Evolutionary conservation across 192 early-diverging fungal species (phyloP), one percentile per base, ranked within the genome.

Genomic region (Chytriomyces sp.): DNA sequence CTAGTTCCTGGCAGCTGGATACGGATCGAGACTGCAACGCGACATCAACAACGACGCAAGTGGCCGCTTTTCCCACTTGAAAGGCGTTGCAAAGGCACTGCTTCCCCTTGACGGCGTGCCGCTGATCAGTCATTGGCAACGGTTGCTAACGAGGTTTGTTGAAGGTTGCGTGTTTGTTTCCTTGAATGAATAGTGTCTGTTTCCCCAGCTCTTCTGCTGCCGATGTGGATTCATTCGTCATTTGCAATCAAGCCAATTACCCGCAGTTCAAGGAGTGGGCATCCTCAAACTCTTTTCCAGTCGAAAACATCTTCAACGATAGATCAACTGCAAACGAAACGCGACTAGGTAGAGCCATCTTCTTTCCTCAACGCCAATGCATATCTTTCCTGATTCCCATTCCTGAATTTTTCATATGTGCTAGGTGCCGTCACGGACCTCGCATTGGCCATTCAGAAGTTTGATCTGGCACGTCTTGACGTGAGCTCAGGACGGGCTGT

Each of bases 21-120:
- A 88, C 80, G 90, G 90, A 46, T 86, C 90, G 9, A 79, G 89
- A 7, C 80, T 91, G 23, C 85, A 91, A 69, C 69, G 75, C 64
- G 89, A 90, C 67, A 78, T 91, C 23, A 50, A 50, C 10, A 61
- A 49, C 20, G 80, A 83, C 64, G 44, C 68, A 13, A 67, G 70
- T 26, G 28, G 61, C 13, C 57, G 61, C 11, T 83, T 87, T 66
- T 60, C 46, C 20, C 84, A 83, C 59, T 66, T 86, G 49, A 66
- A 82, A 13, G 84, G 82, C 50, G 57, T 86, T 18, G 82, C 86
- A 6, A 91, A 88, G 67, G 78, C 82, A 0, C 67, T 84, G 45
- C 61, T 84, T 18, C 82, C 82, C 24, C 66, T 84, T 13, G 18
- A 16, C 5, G 71, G 62, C n/a, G 35, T n/a, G 20, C 80, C 82